A percentile compares a stretch with the other conserved stretches of the same genome.
Conservation (phyloP, 345 rosid species). For the Passiflora organensis region DNA sequence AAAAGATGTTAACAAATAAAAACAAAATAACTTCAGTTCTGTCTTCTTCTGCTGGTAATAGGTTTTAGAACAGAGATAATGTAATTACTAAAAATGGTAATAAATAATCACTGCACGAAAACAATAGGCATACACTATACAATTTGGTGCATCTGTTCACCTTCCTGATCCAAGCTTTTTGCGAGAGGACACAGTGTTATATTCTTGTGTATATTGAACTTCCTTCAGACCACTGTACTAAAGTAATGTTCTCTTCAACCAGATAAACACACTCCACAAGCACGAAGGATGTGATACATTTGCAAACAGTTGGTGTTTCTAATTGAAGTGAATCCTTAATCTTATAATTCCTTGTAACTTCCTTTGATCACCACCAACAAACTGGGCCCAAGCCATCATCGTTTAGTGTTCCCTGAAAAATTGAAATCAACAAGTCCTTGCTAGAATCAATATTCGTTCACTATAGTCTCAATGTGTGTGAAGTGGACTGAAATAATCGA, state of each 20-base stretch:
- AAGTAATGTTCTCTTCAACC: not conserved
- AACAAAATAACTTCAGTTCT: too few relatives aligned
- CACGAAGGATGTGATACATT: not conserved
- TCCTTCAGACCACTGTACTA: too few relatives aligned
- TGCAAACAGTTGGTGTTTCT: not conserved
- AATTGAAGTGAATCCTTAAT: not conserved
- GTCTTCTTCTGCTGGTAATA: too few relatives aligned
- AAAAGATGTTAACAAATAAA: too few relatives aligned
- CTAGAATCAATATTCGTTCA: not conserved
- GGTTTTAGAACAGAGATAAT: too few relatives aligned
- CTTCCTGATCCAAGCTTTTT: too few relatives aligned
- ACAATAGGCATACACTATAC: too few relatives aligned
- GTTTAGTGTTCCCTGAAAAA: slow-evolving; percentile 60
- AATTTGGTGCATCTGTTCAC: too few relatives aligned
- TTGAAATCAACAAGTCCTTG: not conserved
- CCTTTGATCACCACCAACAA: slow-evolving; percentile 74
- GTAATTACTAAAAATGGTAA: too few relatives aligned
- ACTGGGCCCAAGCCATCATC: slow-evolving; percentile 72
- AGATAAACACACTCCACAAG: not conserved
- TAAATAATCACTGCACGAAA: too few relatives aligned
- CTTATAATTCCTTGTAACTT: not conserved
- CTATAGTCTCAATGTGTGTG: not conserved
- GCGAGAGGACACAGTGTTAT: too few relatives aligned
- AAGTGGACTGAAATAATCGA: not conserved
- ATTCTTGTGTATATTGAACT: too few relatives aligned